Evolutionary conservation across 306 rosid species (phyloP).

Genomic region (Acacia melanoxylon): DNA sequence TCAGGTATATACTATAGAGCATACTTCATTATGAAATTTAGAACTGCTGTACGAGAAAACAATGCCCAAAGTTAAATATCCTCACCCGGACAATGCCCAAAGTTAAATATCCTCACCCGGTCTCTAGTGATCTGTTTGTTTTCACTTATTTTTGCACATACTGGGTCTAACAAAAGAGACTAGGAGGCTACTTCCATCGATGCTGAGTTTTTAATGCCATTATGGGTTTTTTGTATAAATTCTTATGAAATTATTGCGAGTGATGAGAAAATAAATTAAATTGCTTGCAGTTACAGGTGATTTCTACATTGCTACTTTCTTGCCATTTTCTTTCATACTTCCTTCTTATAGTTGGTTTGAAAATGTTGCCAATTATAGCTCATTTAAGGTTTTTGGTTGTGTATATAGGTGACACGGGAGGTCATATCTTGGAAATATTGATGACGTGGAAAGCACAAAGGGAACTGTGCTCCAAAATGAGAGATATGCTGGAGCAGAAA

Average conservation of each 20-base stretch:
- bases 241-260: slow-evolving; percentile 75
- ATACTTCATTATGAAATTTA: too few relatives aligned
- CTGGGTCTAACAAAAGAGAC: too few relatives aligned
- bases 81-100: too few relatives aligned
- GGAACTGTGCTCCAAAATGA: slow-evolving; percentile 58
- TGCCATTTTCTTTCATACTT: slow-evolving; percentile 11
- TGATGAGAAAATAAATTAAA: slow-evolving; percentile 40
- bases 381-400: slow-evolving; percentile 26
- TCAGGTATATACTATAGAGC: too few relatives aligned
- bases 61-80: too few relatives aligned
- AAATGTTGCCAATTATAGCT: neutral
- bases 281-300: slow-evolving; percentile 92
- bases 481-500: too few relatives aligned
- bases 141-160: too few relatives aligned
- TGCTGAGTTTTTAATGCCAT: slow-evolving; percentile 85
- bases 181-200: too few relatives aligned
- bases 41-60: too few relatives aligned
- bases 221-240: slow-evolving; percentile 78
- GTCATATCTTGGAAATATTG: slow-evolving; percentile 83
- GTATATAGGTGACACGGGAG: slow-evolving; percentile 70
- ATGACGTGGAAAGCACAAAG: slow-evolving; percentile 54
- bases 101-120: too few relatives aligned
- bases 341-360: neutral
- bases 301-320: slow-evolving; percentile 20
- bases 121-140: too few relatives aligned